Base-by-base conservation (phyloP, 106 monocot species). In the Ottelia alismoides region DNA sequence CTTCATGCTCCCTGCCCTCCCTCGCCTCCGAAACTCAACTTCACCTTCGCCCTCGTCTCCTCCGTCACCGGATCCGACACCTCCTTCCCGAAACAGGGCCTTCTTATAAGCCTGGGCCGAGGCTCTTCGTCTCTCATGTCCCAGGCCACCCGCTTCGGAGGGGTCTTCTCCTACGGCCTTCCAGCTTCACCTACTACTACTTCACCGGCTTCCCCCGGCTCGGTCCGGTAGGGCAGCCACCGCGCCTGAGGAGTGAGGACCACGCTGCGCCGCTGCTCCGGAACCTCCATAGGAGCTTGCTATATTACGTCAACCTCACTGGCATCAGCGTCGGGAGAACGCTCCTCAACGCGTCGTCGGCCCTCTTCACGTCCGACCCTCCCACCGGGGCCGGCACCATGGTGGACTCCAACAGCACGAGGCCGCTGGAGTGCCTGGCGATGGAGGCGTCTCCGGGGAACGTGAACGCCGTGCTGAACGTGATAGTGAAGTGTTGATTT, bases 131-230 rank as follows among this genome's bases (percentile, higher is more conserved):
- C 84, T 22, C 68, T 91, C 63, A 11, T 81, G 24, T 75, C 84
- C n/a, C 80, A 81, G 22, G 71, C 81, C 16, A 65, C 62, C 44
- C 45, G 75, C 17, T 91, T 75, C 67, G 35, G 18, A 18, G 63
- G 65, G 35, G 77, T 77, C 9, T 91, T 91, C 75, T 91, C 90
- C 63, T 91, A 91, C 81, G 84, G 90, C 53, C 80, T 91, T 31
- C 90, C 10, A 64, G 69, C 62, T 74, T 78, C 78, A 60, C 58
- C 2, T 85, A 84, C 20, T 47, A 47, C 29, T 84, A 91, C 67
- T 91, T 84, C 80, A 80, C 90, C 49, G 90, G 90, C 40, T 78
- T 78, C 19, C 90, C 84, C 51, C 78, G 81, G 3, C 84, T 91
- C 23, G 90, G 84, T 22, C 72, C 67, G 7, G 31, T 28, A 0